These are phyloP conservation scores for Cystofilobasidium capitatum DNA, from an alignment of 768 basidiomycete species.

Conservation along the genomic window DNA sequence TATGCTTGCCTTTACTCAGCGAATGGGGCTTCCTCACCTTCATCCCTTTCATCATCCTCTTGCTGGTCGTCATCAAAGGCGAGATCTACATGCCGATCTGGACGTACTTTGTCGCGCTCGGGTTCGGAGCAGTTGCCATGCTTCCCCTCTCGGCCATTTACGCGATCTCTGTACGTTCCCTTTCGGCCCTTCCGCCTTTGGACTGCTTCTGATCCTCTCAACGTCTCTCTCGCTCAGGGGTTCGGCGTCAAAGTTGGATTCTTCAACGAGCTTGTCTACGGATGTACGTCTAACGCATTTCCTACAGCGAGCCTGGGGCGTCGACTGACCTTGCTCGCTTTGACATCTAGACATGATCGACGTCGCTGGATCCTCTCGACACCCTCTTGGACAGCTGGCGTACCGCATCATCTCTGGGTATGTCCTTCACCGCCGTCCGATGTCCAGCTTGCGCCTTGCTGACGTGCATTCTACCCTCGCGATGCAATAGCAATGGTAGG, in stretches of 20 bases:
- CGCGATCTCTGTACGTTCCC: background rate
- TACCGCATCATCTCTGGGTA: slow-evolving; percentile 10
- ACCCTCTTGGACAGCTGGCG: background rate
- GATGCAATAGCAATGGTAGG: no score
- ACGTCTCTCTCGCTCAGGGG: background rate
- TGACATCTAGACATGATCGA: background rate
- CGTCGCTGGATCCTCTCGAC: background rate
- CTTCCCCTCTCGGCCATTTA: background rate
- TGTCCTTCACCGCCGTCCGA: no score
- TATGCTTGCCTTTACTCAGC: background rate
- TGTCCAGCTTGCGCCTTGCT: no score
- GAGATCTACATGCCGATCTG: slow-evolving; percentile 1
- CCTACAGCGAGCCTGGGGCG: no score
- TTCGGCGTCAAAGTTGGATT: no score
- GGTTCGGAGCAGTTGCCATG: background rate
- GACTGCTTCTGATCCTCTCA: background rate
- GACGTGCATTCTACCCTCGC: no score
- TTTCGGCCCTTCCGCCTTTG: no score
- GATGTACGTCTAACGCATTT: background rate
- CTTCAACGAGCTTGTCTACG: background rate
- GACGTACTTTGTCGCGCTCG: background rate
- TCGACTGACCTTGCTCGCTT: background rate
- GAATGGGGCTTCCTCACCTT: background rate
- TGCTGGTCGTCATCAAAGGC: background rate
- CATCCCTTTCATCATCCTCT: background rate